A percentile compares a stretch with the other conserved stretches of the same genome.
Evolutionary conservation across 2,329 filamentous ascomycete genomes (phyloP).

Genomic region (Diaporthe humulicola): DNA sequence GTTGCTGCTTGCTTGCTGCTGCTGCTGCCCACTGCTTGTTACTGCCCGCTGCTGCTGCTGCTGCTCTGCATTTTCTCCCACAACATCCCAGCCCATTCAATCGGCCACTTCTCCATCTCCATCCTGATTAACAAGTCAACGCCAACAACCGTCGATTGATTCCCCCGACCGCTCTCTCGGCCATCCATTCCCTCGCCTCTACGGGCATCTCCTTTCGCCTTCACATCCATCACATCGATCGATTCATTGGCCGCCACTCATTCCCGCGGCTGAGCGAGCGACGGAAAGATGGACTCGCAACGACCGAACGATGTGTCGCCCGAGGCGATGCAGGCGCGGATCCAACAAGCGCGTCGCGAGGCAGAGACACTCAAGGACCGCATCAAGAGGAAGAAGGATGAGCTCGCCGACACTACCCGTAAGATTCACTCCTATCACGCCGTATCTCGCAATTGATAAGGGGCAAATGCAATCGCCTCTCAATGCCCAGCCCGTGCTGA

Average conservation of each 20-base stretch:
- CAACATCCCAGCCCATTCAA: conserved; percentile 39
- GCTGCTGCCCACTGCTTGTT: conserved; percentile 7
- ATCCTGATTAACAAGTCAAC: conserved; percentile 33
- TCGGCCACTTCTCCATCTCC: conserved; percentile 36
- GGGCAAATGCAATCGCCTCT: conserved; percentile 7
- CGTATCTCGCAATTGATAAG: conserved; percentile 34
- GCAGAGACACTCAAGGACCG: conserved; percentile 97
- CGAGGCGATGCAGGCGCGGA: conserved; percentile 91
- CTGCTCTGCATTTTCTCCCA: conserved; percentile 39
- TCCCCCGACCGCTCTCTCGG: conserved; percentile 33
- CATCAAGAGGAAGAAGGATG: conserved; percentile 99
- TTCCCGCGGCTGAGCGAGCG: conserved; percentile 39
- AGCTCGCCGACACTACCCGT: conserved; percentile 97
- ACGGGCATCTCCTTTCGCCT: conserved; percentile 17
- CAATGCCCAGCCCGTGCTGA: conserved; percentile 30
- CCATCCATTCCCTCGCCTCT: conserved; percentile 33
- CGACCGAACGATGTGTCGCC: conserved; percentile 74
- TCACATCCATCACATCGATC: conserved; percentile 30
- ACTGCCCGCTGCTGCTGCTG: conserved; percentile 34
- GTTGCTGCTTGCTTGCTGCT: conserved; percentile 15
- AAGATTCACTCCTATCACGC: conserved; percentile 61
- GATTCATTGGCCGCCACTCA: conserved; percentile 38
- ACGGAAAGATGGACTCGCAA: conserved; percentile 65
- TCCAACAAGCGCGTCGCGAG: conserved; percentile 93
- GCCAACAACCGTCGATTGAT: conserved; percentile 36